Conservation (phyloP, 805 yeast species). For the Wickerhamiella bombiphila region DNA sequence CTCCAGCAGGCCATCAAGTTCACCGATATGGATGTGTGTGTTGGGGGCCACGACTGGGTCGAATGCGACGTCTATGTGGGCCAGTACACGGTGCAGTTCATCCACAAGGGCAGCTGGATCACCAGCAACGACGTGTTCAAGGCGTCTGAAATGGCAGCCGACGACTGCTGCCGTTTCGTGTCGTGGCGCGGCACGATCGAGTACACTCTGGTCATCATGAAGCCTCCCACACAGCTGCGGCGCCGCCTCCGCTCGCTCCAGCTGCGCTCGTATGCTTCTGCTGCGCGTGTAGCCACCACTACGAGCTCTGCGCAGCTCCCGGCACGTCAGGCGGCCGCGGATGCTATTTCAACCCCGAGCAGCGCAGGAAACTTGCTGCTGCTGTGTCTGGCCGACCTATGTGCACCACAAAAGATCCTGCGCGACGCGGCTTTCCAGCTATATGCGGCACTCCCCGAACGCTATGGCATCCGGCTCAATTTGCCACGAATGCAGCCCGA, state of each 20-base stretch:
- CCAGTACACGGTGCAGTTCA: conserved; percentile 3
- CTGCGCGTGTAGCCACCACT: not conserved
- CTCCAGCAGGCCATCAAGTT: not conserved
- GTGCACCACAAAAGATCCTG: not conserved
- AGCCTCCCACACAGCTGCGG: not conserved
- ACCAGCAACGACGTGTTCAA: conserved; percentile 1
- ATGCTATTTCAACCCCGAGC: not conserved
- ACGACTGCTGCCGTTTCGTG: conserved; percentile 1
- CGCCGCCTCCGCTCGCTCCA: not conserved
- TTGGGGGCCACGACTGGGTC: not conserved
- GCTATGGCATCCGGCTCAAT: not conserved
- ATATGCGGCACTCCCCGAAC: not conserved
- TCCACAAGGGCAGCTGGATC: not conserved
- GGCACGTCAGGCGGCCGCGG: not conserved
- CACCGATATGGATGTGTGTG: not conserved
- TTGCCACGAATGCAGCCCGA: not conserved
- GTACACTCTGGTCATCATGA: not conserved
- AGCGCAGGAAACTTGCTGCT: not conserved
- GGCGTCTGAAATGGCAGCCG: not conserved
- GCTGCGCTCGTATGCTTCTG: not conserved
- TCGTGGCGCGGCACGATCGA: not conserved
- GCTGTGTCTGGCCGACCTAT: conserved; percentile 1
- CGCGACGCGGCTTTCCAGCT: conserved; percentile 1
- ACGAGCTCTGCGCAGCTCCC: too few species aligned
- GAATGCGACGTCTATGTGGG: conserved; percentile 2